Conservation (phyloP, 2,329 filamentous ascomycete species). For the Didymella lethalis region DNA sequence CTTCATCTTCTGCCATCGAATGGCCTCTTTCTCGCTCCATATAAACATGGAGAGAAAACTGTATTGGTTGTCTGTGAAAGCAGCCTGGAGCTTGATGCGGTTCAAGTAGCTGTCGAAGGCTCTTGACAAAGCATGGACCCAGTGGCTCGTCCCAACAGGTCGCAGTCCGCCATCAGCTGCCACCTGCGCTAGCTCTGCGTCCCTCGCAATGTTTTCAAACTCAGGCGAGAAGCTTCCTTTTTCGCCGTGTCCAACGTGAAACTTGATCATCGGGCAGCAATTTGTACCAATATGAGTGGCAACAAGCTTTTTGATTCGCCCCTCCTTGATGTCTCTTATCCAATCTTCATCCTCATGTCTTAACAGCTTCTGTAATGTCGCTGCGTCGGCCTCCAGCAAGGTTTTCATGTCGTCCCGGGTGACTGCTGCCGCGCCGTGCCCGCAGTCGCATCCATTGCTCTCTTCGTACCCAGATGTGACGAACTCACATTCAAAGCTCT, state of each 20-base stretch:
- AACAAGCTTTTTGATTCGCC: not conserved
- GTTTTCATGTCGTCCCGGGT: not conserved
- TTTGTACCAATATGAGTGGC: constrained; percentile 6
- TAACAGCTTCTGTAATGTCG: constrained; percentile 1
- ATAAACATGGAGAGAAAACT: not conserved
- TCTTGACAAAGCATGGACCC: not conserved
- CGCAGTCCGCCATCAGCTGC: not conserved
- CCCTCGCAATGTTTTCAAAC: not conserved
- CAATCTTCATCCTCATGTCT: not conserved
- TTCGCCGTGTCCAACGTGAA: not conserved
- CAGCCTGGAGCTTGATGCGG: not conserved
- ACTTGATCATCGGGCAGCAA: not conserved
- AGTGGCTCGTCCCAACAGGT: not conserved
- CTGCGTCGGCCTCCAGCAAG: constrained; percentile 1
- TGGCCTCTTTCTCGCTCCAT: not conserved
- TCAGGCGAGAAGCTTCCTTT: not conserved
- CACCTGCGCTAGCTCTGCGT: not conserved
- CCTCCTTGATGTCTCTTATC: not conserved
- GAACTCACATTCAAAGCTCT: constrained; percentile 4
- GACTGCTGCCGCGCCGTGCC: not conserved
- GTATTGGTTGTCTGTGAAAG: constrained; percentile 5
- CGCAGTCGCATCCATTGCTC: not conserved
- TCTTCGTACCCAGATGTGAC: not conserved
- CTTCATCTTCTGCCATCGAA: not conserved
- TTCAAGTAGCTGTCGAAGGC: not conserved